Evolutionary conservation across 208 protist genomes (phyloP), one percentile per base, ranked within the genome.

Genomic region (Spongospora subterranea): DNA sequence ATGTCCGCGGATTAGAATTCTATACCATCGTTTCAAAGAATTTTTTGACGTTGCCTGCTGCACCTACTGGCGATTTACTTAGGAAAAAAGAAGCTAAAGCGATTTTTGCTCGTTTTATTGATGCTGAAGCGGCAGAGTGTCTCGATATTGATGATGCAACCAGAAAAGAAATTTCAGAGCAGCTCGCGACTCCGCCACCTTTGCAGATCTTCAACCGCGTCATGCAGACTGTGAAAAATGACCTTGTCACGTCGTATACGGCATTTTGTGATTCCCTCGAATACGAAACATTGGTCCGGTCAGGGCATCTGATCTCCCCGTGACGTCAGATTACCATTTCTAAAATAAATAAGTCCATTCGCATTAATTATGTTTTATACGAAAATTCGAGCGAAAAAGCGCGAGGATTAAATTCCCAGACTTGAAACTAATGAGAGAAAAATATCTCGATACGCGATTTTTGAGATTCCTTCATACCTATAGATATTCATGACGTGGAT

Each of bases 181-280:
- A 82, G 71, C n/a, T 82, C 6, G 35, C 6, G 35, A 82, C 6
- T 35, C 6, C 6, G 6, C 35, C 35, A 20, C 17, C 11, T 20
- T n/a, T n/a, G 6, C 6, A 6, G 6, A 6, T 82, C 6, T 82
- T 82, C 71, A 6, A 82, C 71, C 6, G n/a, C 6, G 71, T n/a
- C 11, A 20, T 82, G n/a, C 71, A 82, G 40, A n/a, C 17, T 20
- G 71, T 82, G 35, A 82, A 82, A 43, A 82, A 6, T 20, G 71
- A 82, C 17, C 71, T 82, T 6, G n/a, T 82, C 17, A 43, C 17
- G 6, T 82, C 35, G 17, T 82, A 82, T 43, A 82, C 71, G 71
- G 40, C 40, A n/a, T 82, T 82, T 35, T 82, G 71, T 82, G 71
- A 82, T 35, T 82, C 71, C n/a, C n/a, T n/a, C n/a, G 71, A 82